Percentiles rank a stretch among this genome's conserved stretches.
These are phyloP conservation scores for Suhomyces tanzawaensis DNA, from an alignment of 805 yeast genomes.

Conservation along the genomic window DNA sequence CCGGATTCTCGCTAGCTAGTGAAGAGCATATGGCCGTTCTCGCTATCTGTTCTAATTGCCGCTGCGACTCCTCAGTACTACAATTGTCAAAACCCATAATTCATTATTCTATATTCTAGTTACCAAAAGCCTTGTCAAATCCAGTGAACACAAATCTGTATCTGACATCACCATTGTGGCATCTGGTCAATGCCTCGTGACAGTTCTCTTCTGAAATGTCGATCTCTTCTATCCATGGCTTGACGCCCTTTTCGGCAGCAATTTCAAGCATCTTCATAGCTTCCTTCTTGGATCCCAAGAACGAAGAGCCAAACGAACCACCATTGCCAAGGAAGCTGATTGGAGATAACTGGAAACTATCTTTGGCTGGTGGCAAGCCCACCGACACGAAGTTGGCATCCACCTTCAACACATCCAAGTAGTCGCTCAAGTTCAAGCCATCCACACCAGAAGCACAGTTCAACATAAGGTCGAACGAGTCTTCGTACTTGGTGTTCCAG, in stretches of 20 bases:
- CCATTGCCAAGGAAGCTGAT: slow-evolving; percentile 51
- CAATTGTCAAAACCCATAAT: too few relatives aligned
- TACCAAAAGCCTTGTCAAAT: slow-evolving; percentile 47
- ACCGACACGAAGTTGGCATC: slow-evolving; percentile 60
- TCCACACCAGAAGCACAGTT: slow-evolving; percentile 52
- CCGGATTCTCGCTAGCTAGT: too few relatives aligned
- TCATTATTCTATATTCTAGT: too few relatives aligned
- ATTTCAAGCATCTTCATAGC: slow-evolving; percentile 64
- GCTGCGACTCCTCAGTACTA: too few relatives aligned
- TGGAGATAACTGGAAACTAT: slow-evolving; percentile 47
- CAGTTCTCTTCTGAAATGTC: slow-evolving; percentile 53
- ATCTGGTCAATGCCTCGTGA: slow-evolving; percentile 53
- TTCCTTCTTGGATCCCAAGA: slow-evolving; percentile 61
- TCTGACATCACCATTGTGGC: slow-evolving; percentile 54
- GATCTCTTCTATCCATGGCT: slow-evolving; percentile 62
- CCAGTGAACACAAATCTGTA: slow-evolving; percentile 64
- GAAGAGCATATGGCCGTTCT: too few relatives aligned
- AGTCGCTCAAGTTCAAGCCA: slow-evolving; percentile 47
- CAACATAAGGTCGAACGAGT: slow-evolving; percentile 49
- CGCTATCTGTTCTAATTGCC: too few relatives aligned
- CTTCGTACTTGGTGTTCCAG: slow-evolving; percentile 34
- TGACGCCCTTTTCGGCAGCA: slow-evolving; percentile 56
- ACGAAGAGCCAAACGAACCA: slow-evolving; percentile 55
- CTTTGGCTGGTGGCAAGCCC: slow-evolving; percentile 57
- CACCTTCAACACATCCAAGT: slow-evolving; percentile 51